Evolutionary conservation across 371 early-diverging fungal species (phyloP).

Genomic region (Actinomortierella ambigua): DNA sequence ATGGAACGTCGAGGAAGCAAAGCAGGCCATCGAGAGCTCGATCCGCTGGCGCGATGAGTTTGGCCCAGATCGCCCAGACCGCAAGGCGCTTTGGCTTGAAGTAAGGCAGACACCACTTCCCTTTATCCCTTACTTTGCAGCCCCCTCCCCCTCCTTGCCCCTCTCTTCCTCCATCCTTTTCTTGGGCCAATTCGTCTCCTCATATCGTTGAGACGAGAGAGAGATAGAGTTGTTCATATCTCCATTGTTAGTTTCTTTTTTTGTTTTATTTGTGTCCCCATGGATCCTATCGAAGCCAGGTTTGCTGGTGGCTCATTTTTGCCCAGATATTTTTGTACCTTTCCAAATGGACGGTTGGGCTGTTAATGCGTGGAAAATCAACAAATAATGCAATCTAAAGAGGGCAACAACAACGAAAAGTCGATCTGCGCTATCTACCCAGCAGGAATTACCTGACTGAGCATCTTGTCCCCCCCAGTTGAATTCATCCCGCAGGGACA

Average conservation of each 20-base stretch:
- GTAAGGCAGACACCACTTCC: constrained; percentile 28
- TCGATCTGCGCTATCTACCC: background rate
- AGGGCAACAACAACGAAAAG: constrained; percentile 4
- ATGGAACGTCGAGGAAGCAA: constrained; percentile 69
- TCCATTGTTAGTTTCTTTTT: background rate
- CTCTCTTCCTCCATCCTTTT: background rate
- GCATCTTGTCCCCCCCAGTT: too few relatives aligned
- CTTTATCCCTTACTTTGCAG: background rate
- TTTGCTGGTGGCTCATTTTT: constrained; percentile 10
- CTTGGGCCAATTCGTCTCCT: background rate
- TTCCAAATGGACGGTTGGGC: too few relatives aligned
- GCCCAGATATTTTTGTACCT: background rate
- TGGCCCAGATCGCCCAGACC: constrained; percentile 73
- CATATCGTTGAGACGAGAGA: background rate
- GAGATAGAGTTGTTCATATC: background rate
- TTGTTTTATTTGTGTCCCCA: background rate
- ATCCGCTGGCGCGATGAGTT: constrained; percentile 80
- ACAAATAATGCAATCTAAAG: background rate
- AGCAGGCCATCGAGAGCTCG: constrained; percentile 67
- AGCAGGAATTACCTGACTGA: too few relatives aligned
- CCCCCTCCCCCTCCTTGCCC: background rate
- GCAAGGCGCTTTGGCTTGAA: constrained; percentile 77
- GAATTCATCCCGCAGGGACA: too few relatives aligned
- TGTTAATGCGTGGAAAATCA: too few relatives aligned
- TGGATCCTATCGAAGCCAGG: background rate